Percentiles rank a stretch among this genome's conserved stretches.
phyloP scores from a whole-genome alignment of 176 grass and related monocot species.

The Guadua angustifolia region DNA sequence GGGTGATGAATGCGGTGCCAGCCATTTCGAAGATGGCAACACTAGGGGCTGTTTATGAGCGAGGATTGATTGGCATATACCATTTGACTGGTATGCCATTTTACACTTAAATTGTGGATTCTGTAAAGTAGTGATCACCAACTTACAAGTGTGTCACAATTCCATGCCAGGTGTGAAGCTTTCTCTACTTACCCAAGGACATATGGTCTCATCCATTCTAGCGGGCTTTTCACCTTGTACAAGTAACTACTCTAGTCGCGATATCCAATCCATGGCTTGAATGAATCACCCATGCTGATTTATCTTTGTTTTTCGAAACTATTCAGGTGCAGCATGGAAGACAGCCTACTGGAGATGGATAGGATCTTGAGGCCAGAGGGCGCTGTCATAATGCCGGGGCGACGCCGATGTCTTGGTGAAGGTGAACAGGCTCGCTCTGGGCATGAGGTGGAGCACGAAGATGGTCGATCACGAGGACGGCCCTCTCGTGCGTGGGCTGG shows the following conservation, averaged over 20 bases:
- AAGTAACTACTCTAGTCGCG: conserved; percentile 37
- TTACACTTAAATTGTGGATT: not conserved
- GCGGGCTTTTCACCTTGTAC: conserved; percentile 77
- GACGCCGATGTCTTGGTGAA: conserved; percentile 63
- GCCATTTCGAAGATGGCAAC: conserved; percentile 60
- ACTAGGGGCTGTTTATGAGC: conserved; percentile 78
- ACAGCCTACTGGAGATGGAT: conserved; percentile 84
- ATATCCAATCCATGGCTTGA: not conserved
- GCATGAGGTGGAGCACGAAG: conserved; percentile 82
- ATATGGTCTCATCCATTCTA: conserved; percentile 83
- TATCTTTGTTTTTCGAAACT: conserved; percentile 25
- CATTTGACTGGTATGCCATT: conserved; percentile 77
- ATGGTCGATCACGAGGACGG: conserved; percentile 84
- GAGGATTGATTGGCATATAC: conserved; percentile 90
- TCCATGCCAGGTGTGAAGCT: conserved; percentile 70
- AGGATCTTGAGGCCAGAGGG: conserved; percentile 88
- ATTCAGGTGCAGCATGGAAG: conserved; percentile 72
- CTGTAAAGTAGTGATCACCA: not conserved
- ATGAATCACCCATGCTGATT: not conserved
- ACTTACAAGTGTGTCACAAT: conserved; percentile 19
- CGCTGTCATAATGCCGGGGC: conserved; percentile 67
- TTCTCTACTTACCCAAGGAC: conserved; percentile 95
- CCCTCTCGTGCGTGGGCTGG: conserved; percentile 63
- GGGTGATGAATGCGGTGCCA: conserved; percentile 94
- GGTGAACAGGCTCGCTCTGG: conserved; percentile 63